A percentile compares a stretch with the other conserved stretches of the same genome.
These are phyloP conservation scores for Skeletonema menzelii DNA, from an alignment of 108 stramenopile species.

Conservation along the genomic window DNA sequence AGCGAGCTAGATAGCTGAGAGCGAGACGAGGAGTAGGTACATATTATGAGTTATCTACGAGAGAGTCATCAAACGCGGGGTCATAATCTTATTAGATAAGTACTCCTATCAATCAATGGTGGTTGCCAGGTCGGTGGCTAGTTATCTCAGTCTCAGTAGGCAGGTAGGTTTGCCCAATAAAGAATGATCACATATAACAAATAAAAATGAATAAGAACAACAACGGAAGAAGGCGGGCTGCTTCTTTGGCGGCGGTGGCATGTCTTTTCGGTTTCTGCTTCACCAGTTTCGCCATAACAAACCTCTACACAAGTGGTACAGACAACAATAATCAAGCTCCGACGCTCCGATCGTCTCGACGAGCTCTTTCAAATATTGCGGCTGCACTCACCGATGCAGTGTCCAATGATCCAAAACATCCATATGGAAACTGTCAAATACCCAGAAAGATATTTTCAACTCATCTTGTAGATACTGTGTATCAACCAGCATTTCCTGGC, in stretches of 20 bases:
- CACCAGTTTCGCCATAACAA: not conserved
- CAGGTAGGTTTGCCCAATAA: no score
- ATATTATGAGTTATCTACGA: no score
- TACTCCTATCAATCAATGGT: no score
- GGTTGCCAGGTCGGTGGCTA: no score
- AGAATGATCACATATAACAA: no score
- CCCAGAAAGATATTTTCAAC: not conserved
- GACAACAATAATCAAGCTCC: not conserved
- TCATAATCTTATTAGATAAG: no score
- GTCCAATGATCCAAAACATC: not conserved
- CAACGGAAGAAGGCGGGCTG: not conserved
- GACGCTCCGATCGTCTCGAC: not conserved
- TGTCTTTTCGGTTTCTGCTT: not conserved
- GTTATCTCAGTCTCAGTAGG: no score
- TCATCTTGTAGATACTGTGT: not conserved
- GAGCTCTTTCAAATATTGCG: not conserved
- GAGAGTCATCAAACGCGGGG: no score
- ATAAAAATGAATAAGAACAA: not conserved
- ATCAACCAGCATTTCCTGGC: slow-evolving; percentile 47
- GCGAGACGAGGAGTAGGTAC: no score
- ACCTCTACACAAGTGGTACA: not conserved
- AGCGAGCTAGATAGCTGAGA: no score
- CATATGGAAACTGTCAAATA: not conserved
- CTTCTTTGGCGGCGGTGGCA: not conserved
- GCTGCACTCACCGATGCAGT: not conserved